A percentile compares a stretch with the other conserved stretches of the same genome.
Conservation (phyloP, 2,329 filamentous ascomycete species). For the Botrytis paeoniae region DNA sequence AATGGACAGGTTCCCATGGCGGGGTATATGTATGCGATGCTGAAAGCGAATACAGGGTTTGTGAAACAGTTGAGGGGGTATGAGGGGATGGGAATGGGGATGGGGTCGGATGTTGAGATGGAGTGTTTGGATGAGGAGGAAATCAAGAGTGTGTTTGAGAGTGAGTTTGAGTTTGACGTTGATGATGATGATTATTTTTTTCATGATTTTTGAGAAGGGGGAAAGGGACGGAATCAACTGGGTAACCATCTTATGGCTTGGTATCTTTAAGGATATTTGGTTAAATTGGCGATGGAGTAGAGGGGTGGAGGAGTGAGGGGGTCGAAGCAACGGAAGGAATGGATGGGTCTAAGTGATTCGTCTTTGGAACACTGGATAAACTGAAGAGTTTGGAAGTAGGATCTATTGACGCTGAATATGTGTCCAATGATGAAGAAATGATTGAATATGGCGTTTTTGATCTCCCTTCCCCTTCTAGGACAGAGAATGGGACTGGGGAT, state of each 20-base stretch:
- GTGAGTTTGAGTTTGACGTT: not conserved
- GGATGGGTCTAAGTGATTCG: not conserved
- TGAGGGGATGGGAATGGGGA: not conserved
- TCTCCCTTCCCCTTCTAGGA: not conserved
- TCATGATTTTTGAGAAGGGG: not conserved
- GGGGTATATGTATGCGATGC: slow-evolving; percentile 26
- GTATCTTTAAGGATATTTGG: not conserved
- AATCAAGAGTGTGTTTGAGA: not conserved
- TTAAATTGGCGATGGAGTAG: not conserved
- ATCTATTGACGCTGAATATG: not conserved
- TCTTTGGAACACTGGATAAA: not conserved
- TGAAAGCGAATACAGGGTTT: slow-evolving; percentile 25
- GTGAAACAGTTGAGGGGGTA: slow-evolving; percentile 6
- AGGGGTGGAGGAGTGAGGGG: not conserved
- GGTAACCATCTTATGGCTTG: not conserved
- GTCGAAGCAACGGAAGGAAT: not conserved
- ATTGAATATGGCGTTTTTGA: not conserved
- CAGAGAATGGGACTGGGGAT: too few relatives aligned
- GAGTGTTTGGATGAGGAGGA: not conserved
- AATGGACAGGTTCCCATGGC: slow-evolving; percentile 11
- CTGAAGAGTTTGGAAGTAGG: not conserved
- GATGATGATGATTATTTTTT: not conserved
- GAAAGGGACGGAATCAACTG: not conserved
- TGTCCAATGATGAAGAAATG: not conserved
- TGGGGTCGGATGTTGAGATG: not conserved